phyloP scores from a whole-genome alignment of 495 filamentous ascomycete species.

The Aspergillus coremiiformis region DNA sequence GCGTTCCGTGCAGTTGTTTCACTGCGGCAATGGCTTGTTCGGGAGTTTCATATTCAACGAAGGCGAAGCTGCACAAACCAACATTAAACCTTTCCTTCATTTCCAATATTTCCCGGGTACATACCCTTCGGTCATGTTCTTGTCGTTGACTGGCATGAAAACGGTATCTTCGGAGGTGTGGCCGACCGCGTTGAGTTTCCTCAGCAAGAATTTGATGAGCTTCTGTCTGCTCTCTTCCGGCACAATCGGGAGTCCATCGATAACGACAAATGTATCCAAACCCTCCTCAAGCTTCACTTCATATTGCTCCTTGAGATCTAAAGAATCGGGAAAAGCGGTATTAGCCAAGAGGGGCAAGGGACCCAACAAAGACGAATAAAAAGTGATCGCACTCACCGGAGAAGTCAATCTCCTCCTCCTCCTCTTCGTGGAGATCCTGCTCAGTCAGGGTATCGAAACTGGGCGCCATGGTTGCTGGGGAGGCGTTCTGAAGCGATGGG shows the following conservation, averaged over 20 bases:
- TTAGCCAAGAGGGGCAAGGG: slow-evolving; percentile 24
- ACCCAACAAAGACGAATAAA: slow-evolving; percentile 13
- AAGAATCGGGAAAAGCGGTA: slow-evolving; percentile 1
- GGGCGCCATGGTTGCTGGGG: slow-evolving; percentile 55
- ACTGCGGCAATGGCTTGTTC: slow-evolving; percentile 84
- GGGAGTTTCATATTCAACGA: slow-evolving; percentile 91
- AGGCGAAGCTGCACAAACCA: slow-evolving; percentile 60
- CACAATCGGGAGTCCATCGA: slow-evolving; percentile 88
- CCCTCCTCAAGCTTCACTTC: slow-evolving; percentile 94
- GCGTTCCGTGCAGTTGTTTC: slow-evolving; percentile 70
- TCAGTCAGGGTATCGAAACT: slow-evolving; percentile 66
- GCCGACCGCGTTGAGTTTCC: slow-evolving; percentile 80
- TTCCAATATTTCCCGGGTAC: slow-evolving; percentile 19
- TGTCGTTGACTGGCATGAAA: slow-evolving; percentile 84
- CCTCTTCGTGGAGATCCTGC: slow-evolving; percentile 77
- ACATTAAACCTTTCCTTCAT: slow-evolving; percentile 10
- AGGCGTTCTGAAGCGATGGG: slow-evolving; percentile 7
- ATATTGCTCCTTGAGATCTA: slow-evolving; percentile 83
- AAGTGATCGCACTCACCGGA: slow-evolving; percentile 47
- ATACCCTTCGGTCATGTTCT: slow-evolving; percentile 77
- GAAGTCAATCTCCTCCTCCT: slow-evolving; percentile 89
- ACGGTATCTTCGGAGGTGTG: slow-evolving; percentile 78
- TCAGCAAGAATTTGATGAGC: slow-evolving; percentile 86
- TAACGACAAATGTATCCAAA: slow-evolving; percentile 87
- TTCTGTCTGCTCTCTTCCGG: slow-evolving; percentile 76